A percentile compares a stretch with the other conserved stretches of the same genome.
These are phyloP conservation scores for Schizochytrium sp. DNA, from an alignment of 108 stramenopile genomes.

Conservation along the genomic window DNA sequence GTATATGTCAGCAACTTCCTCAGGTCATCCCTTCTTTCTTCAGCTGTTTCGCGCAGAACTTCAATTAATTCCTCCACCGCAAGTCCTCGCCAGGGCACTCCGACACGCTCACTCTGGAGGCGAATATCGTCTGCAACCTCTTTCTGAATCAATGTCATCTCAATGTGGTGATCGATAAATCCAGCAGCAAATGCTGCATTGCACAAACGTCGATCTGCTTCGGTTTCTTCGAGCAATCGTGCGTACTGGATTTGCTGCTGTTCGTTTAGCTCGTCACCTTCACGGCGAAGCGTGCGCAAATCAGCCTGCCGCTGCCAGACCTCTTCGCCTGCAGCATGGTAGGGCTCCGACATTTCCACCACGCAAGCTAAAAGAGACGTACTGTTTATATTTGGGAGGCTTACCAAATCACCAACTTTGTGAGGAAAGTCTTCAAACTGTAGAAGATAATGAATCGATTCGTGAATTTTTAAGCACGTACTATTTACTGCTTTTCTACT, in stretches of 20 bases:
- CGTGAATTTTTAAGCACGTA: too few species aligned
- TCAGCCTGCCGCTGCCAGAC: background rate
- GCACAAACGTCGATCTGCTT: slow-evolving; percentile 45
- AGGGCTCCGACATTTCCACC: background rate
- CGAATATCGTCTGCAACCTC: slow-evolving; percentile 29
- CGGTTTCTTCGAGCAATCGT: background rate
- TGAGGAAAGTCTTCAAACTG: too few species aligned
- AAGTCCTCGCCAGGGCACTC: slow-evolving; percentile 12
- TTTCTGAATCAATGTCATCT: background rate
- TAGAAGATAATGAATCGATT: too few species aligned
- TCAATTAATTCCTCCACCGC: background rate
- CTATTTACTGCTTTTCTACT: too few species aligned
- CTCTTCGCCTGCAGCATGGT: slow-evolving; percentile 10
- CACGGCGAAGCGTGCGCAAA: background rate
- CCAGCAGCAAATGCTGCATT: slow-evolving; percentile 4
- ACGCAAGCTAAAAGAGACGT: background rate
- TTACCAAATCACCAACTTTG: background rate
- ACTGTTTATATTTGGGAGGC: background rate
- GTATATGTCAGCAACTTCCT: slow-evolving; percentile 6
- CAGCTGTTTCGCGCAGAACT: slow-evolving; percentile 3
- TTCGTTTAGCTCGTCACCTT: background rate
- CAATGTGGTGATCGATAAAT: slow-evolving; percentile 11
- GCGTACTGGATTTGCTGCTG: slow-evolving; percentile 5
- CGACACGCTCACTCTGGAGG: slow-evolving; percentile 11
- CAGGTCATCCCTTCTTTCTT: slow-evolving; percentile 16